These are phyloP conservation scores for Kodamaea arcana DNA, from an alignment of 1,139 yeast genomes.

Conservation along the genomic window DNA sequence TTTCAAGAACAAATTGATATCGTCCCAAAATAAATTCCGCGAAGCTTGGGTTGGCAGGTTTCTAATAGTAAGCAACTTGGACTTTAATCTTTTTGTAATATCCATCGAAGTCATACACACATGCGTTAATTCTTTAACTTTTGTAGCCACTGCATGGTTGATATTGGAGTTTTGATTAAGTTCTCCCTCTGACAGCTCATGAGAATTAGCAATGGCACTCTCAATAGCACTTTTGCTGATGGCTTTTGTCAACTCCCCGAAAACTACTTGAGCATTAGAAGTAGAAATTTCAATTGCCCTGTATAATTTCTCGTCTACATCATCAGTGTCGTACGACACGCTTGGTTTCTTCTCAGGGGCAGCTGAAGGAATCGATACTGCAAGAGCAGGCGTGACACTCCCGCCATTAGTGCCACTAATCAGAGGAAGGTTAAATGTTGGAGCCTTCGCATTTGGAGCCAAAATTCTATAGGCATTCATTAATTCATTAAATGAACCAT, in stretches of 20 bases:
- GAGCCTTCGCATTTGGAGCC: constrained; percentile 26
- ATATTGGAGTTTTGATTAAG: constrained; percentile 24
- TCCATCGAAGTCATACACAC: constrained; percentile 83
- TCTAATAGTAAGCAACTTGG: constrained; percentile 51
- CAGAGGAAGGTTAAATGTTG: constrained; percentile 7
- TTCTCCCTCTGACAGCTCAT: constrained; percentile 22
- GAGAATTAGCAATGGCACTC: constrained; percentile 25
- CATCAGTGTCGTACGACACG: constrained; percentile 32
- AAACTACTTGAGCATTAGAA: constrained; percentile 72
- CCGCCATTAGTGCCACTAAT: not conserved
- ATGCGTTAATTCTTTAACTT: constrained; percentile 71
- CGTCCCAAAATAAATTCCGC: constrained; percentile 76
- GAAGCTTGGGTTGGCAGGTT: constrained; percentile 52
- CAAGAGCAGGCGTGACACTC: not conserved
- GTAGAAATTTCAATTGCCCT: constrained; percentile 73
- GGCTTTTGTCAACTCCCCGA: constrained; percentile 73
- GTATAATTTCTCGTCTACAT: constrained; percentile 72
- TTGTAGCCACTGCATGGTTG: constrained; percentile 48
- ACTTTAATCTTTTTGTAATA: constrained; percentile 63
- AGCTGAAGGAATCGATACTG: constrained; percentile 1
- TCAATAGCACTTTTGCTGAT: constrained; percentile 69
- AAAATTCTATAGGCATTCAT: constrained; percentile 65
- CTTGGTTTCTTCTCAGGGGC: constrained; percentile 22
- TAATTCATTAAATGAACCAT: constrained; percentile 73
- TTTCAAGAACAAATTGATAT: constrained; percentile 75